Conservation (phyloP, 495 filamentous ascomycete species). For the Trichoderma orchidacearum region DNA sequence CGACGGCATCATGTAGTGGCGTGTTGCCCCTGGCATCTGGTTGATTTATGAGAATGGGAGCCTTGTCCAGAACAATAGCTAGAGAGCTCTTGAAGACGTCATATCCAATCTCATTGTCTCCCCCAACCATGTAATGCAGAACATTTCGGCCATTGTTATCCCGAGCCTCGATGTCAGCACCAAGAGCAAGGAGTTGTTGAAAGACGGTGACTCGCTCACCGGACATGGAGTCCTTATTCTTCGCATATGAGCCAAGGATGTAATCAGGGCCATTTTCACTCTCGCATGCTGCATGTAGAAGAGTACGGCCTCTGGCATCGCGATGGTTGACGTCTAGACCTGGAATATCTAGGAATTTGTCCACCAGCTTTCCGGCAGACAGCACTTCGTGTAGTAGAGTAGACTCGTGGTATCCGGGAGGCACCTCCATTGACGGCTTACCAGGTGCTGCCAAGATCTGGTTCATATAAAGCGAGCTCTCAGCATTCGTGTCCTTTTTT, state of each 20-base stretch:
- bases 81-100: neutral
- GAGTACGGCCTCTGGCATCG: neutral
- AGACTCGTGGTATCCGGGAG: neutral
- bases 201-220: neutral
- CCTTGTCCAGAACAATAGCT: neutral
- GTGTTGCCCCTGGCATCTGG: neutral
- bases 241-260: neutral
- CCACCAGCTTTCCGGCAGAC: constrained; percentile 2
- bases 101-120: neutral
- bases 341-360: constrained; percentile 12
- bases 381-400: neutral
- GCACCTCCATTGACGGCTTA: neutral
- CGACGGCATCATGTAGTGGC: neutral
- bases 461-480: no score
- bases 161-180: neutral
- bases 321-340: neutral
- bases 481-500: neutral
- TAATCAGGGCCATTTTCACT: neutral
- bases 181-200: neutral
- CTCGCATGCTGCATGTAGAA: neutral
- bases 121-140: neutral
- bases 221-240: neutral
- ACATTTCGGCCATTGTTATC: neutral
- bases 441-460: neutral
- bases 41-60: neutral